These are phyloP conservation scores for Trametes cinnabarina DNA, from an alignment of 768 basidiomycete genomes.

Conservation along the genomic window DNA sequence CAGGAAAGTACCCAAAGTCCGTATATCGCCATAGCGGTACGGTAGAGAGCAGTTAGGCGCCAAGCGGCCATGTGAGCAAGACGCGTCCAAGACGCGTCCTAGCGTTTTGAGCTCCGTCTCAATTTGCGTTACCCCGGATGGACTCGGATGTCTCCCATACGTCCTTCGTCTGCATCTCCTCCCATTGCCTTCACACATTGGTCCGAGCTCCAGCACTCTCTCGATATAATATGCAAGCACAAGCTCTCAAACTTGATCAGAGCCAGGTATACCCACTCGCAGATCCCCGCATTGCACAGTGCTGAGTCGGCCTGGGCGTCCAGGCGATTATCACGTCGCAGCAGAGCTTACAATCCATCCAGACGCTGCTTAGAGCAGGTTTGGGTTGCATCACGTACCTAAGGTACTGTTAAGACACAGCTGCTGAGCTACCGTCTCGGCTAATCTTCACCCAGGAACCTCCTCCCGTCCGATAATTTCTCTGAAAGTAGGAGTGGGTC, in stretches of 20 bases:
- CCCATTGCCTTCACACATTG: too few species aligned
- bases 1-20: slow-evolving; percentile 81
- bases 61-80: slow-evolving; percentile 19
- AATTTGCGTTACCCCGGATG: too few species aligned
- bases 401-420: slow-evolving; percentile 41
- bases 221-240: slow-evolving; percentile 38
- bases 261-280: slow-evolving; percentile 22
- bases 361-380: slow-evolving; percentile 70
- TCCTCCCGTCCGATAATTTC: slow-evolving; percentile 81
- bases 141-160: too few species aligned
- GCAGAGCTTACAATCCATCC: slow-evolving; percentile 68
- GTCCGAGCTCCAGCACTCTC: background rate
- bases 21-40: slow-evolving; percentile 65
- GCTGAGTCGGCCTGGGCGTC: too few species aligned
- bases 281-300: too few species aligned
- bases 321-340: slow-evolving; percentile 36
- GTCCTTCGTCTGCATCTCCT: too few species aligned
- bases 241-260: slow-evolving; percentile 27
- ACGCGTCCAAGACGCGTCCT: slow-evolving; percentile 24
- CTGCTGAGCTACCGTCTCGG: slow-evolving; percentile 11
- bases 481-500: slow-evolving; percentile 47
- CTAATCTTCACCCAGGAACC: slow-evolving; percentile 44
- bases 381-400: slow-evolving; percentile 77
- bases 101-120: slow-evolving; percentile 17
- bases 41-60: slow-evolving; percentile 1